Percentiles rank a stretch among this genome's conserved stretches.
Evolutionary conservation across 768 basidiomycete genomes (phyloP).

Genomic region (Gelatoporia subvermispora): DNA sequence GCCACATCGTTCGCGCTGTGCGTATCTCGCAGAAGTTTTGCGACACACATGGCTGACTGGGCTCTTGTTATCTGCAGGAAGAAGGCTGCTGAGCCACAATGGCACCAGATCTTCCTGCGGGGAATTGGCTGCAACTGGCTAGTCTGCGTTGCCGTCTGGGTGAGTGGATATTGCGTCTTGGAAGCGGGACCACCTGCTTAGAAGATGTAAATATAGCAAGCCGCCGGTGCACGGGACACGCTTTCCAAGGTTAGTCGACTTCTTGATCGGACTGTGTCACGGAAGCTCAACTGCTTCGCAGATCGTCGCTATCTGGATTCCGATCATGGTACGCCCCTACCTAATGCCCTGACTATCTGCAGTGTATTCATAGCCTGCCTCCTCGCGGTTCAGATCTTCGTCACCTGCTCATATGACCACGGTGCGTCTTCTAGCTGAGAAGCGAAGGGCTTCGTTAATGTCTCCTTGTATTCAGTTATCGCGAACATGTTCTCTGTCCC

Average conservation of each 20-base stretch:
- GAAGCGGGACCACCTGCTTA: background rate
- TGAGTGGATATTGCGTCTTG: constrained; percentile 26
- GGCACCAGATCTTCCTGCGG: constrained; percentile 70
- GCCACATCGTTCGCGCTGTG: constrained; percentile 55
- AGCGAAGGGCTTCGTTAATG: too few species aligned
- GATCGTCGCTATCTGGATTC: constrained; percentile 66
- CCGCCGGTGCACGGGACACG: constrained; percentile 60
- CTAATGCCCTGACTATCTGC: background rate
- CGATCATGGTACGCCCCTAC: constrained; percentile 57
- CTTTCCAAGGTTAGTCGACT: constrained; percentile 49
- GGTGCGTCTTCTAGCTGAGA: constrained; percentile 32
- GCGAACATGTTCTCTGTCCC: constrained; percentile 78
- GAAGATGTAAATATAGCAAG: constrained; percentile 44
- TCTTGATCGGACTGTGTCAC: background rate
- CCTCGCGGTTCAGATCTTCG: constrained; percentile 49
- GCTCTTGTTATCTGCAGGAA: constrained; percentile 31
- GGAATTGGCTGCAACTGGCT: constrained; percentile 79
- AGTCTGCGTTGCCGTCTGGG: constrained; percentile 71
- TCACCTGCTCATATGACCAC: constrained; percentile 68
- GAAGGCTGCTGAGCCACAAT: constrained; percentile 60
- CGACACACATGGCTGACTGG: too few species aligned
- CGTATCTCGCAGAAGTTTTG: constrained; percentile 13
- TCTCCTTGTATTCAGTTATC: constrained; percentile 45
- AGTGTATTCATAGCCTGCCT: background rate
- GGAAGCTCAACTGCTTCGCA: constrained; percentile 14